Percentiles rank a stretch among this genome's conserved stretches.
phyloP scores from a whole-genome alignment of 805 yeast genomes.

The Wickerhamiella nectarea region DNA sequence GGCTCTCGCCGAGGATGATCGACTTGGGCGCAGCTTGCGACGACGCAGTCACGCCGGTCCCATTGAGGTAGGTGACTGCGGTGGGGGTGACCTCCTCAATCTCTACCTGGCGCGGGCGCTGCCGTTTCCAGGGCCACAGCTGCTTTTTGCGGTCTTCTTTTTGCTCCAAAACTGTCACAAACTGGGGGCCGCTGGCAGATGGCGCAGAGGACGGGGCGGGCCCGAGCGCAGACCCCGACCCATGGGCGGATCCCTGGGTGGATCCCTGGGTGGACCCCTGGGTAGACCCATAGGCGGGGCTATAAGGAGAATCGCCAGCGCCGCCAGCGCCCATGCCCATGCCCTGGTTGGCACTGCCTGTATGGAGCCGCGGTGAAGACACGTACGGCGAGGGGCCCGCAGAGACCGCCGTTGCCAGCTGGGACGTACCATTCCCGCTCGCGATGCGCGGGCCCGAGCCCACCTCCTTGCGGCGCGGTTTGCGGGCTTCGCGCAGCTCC shows the following conservation, averaged over 20 bases:
- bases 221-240: no score
- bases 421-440: background rate
- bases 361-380: background rate
- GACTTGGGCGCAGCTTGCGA: background rate
- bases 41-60: background rate
- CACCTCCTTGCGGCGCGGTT: constrained; percentile 8
- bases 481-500: constrained; percentile 17
- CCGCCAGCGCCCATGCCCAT: no score
- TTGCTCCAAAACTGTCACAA: constrained; percentile 11
- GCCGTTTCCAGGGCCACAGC: constrained; percentile 12
- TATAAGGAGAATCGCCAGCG: no score
- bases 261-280: background rate
- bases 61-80: constrained; percentile 2
- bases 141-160: background rate
- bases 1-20: constrained; percentile 30
- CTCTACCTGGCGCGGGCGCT: constrained; percentile 6
- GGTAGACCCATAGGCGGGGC: no score
- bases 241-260: no score
- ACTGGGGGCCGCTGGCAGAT: constrained; percentile 4
- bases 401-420: constrained; percentile 1
- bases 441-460: constrained; percentile 6
- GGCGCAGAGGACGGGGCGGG: background rate
- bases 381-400: background rate
- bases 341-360: no score
- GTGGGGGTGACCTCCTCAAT: background rate